Conservation (phyloP, 371 early-diverging fungal species). For the Apophysomyces elegans region DNA sequence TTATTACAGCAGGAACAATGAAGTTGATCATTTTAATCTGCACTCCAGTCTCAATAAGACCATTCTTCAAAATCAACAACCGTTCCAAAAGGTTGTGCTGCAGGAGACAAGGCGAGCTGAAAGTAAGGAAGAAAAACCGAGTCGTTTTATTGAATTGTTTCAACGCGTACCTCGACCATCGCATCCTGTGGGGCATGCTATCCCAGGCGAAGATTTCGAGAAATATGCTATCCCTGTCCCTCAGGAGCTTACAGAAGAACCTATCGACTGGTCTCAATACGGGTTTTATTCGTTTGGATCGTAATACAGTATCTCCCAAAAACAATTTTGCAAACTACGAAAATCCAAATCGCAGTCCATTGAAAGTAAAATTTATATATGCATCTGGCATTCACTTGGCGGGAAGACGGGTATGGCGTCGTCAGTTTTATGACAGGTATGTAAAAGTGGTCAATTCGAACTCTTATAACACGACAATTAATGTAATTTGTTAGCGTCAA, state of each 20-base stretch:
- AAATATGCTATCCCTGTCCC: constrained; percentile 31
- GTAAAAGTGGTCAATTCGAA: too few relatives aligned
- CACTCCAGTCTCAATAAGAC: constrained; percentile 12
- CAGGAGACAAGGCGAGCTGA: not conserved
- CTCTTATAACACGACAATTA: too few relatives aligned
- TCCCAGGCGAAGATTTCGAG: constrained; percentile 32
- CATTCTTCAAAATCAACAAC: not conserved
- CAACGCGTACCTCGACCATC: constrained; percentile 28
- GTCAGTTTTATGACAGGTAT: too few relatives aligned
- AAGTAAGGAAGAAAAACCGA: constrained; percentile 12
- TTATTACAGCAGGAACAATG: constrained; percentile 31
- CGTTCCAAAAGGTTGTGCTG: not conserved
- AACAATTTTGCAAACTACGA: too few relatives aligned
- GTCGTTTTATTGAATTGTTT: constrained; percentile 25
- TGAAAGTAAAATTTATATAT: too few relatives aligned
- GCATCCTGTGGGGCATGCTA: constrained; percentile 20
- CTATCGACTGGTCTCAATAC: not conserved
- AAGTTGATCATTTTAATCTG: constrained; percentile 27
- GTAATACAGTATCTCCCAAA: not conserved
- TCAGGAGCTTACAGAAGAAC: constrained; percentile 15
- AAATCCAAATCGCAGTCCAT: too few relatives aligned
- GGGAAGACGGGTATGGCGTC: too few relatives aligned
- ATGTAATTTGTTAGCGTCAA: too few relatives aligned
- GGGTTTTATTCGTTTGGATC: constrained; percentile 1
- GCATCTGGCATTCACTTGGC: too few relatives aligned